phyloP scores from a whole-genome alignment of 2,329 filamentous ascomycete genomes.

The Diplodia scrobiculata region DNA sequence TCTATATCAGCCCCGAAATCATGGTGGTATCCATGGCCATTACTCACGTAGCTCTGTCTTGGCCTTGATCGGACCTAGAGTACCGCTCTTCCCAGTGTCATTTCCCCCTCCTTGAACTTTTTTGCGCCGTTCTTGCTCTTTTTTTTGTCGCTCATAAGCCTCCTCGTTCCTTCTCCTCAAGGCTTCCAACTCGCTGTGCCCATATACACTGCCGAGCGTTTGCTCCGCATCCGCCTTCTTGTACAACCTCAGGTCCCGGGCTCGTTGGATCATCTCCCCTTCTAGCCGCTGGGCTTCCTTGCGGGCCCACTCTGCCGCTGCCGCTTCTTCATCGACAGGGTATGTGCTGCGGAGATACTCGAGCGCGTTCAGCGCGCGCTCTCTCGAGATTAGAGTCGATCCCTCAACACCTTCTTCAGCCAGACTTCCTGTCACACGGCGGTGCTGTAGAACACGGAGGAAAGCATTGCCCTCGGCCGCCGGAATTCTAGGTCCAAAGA shows the following conservation, averaged over 20 bases:
- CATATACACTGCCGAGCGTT: slow-evolving; percentile 13
- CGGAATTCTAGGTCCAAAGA: slow-evolving; percentile 41
- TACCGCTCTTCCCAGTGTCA: not conserved
- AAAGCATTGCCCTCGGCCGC: slow-evolving; percentile 41
- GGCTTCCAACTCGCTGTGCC: slow-evolving; percentile 28
- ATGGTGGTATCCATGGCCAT: slow-evolving; percentile 39
- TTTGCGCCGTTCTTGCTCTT: slow-evolving; percentile 36
- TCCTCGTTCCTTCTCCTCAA: slow-evolving; percentile 40
- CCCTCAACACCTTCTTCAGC: slow-evolving; percentile 45
- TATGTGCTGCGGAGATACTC: slow-evolving; percentile 42
- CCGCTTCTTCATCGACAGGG: slow-evolving; percentile 47
- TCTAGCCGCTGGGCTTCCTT: slow-evolving; percentile 45
- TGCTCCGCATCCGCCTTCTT: slow-evolving; percentile 38
- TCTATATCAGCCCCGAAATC: slow-evolving; percentile 37
- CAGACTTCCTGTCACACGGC: slow-evolving; percentile 45
- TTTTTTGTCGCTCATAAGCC: slow-evolving; percentile 39
- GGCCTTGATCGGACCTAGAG: slow-evolving; percentile 38
- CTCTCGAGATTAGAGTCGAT: slow-evolving; percentile 36
- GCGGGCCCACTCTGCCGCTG: slow-evolving; percentile 46
- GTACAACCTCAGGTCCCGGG: slow-evolving; percentile 38
- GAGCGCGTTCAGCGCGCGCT: slow-evolving; percentile 39
- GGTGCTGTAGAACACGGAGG: slow-evolving; percentile 45
- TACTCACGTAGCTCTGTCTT: slow-evolving; percentile 37
- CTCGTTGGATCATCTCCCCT: slow-evolving; percentile 39
- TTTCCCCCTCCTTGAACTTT: slow-evolving; percentile 33